Evolutionary conservation across 768 basidiomycete genomes (phyloP), one percentile per base, ranked within the genome.

Genomic region (Rubroboletus satanas): DNA sequence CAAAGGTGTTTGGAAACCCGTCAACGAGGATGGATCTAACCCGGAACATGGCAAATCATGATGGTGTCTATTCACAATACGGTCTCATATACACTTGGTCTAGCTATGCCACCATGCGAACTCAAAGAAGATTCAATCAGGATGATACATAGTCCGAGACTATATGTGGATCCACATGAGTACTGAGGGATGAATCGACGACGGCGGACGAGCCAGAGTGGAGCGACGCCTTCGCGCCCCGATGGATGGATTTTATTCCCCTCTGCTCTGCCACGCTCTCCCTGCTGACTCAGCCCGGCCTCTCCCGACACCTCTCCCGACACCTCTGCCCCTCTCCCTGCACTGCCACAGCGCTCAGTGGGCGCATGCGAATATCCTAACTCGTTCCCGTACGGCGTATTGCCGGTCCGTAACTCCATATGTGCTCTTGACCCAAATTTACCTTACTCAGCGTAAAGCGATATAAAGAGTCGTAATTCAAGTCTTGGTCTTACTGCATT

Each of bases 1-100:
- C 0, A 92, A 90, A 66, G 87, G 87, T 57, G 79, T 96, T 32
- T 96, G 90, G 91, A 93, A 87, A 65, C 79, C 84, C 21, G 68
- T 75, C 43, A 28, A 26, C 7, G 54, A 67, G 37, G 48, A 48
- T 54, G 36, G 12, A n/a, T 43, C 8, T 45, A 46, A 54, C 41
- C 21, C 37, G 6, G 48, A 54, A 52, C 51, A 32, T 58, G 37
- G 46, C 31, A 52, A 52, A 57, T 56, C 54, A n/a, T 65, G 42
- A 65, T 38, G 18, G 38, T 41, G 12, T 45, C 42, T 47, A 18
- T 38, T 46, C 51, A 18, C 42, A 21, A 28, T 36, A 49, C 26
- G 43, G 17, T 44, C 33, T 41, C 50, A 12, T 64, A 53, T 41
- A 52, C 46, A 28, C 39, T 21, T 51, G 45, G 18, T 56, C 42